Evolutionary conservation across 208 protist genomes (phyloP), one percentile per base, ranked within the genome.

Genomic region (Trypanosoma platydactyli): DNA sequence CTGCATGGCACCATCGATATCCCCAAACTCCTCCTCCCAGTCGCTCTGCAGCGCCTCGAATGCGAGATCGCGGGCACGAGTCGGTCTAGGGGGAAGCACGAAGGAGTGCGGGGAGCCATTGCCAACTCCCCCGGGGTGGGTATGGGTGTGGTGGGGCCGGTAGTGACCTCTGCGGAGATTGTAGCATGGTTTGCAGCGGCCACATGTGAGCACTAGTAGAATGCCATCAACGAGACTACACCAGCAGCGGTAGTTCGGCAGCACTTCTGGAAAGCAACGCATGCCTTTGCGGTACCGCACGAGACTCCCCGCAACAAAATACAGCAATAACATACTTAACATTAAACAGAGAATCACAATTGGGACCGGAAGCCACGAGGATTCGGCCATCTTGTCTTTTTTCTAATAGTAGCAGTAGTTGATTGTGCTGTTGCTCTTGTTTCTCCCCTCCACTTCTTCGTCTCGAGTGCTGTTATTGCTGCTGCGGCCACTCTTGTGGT

Each of bases 181-280:
- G n/a, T 18, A 40, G 9, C 65, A 40, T 5, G 67, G 50, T 15
- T 62, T 67, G 30, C 51, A 72, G 18, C 69, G 71, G 15, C 88
- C 85, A 42, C 85, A 91, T 0, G 79, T 89, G 29, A 79, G 42
- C 27, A 83, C 29, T 12, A 73, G 59, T 45, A 79, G 29, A n/a
- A 86, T 6, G 4, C 68, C 15, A 20, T 51, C 22, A 1, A 68
- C 24, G 0, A 92, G 27, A 25, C 55, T 25, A 44, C 79, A 86
- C 88, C 85, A 91, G n/a, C 86, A 73, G 7, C 58, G 71, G 49
- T 94, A 94, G 62, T 94, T 87, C 2, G 88, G 88, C 40, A 94
- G 76, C 48, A 94, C 74, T 61, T 88, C 76, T 0, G 88, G 88
- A 62, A 72, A 94, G 63, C 64, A 69, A 30, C 78, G 83, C 16